A percentile compares a stretch with the other conserved stretches of the same genome.
phyloP scores from a whole-genome alignment of 768 basidiomycete species.

The Pisolithus albus region DNA sequence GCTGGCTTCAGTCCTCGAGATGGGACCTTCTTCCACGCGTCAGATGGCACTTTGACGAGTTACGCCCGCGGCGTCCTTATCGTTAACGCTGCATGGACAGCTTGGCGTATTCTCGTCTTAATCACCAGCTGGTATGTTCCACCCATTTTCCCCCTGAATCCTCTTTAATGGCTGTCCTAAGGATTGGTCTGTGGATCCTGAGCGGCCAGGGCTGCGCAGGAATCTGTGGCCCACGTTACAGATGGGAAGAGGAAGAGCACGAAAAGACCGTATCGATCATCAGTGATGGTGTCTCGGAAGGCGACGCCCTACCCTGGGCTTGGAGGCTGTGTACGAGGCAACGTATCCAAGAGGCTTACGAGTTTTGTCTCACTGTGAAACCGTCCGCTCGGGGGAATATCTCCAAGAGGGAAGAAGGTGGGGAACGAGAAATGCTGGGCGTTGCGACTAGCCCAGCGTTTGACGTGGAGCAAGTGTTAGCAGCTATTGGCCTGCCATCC shows the following conservation, averaged over 20 bases:
- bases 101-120: conserved; percentile 66
- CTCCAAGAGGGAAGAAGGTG: conserved; percentile 27
- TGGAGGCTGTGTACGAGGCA: conserved; percentile 70
- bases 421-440: conserved; percentile 16
- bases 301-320: conserved; percentile 60
- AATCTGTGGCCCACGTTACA: conserved; percentile 74
- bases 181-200: conserved; percentile 73
- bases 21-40: conserved; percentile 61
- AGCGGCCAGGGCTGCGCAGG: conserved; percentile 74
- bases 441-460: conserved; percentile 27
- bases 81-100: conserved; percentile 77
- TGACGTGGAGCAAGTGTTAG: conserved; percentile 55
- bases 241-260: conserved; percentile 76
- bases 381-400: conserved; percentile 30
- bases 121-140: conserved; percentile 54
- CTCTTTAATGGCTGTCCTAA: conserved; percentile 18
- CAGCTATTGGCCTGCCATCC: conserved; percentile 44
- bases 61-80: conserved; percentile 78
- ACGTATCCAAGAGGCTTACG: conserved; percentile 72
- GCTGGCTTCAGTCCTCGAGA: conserved; percentile 52
- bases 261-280: conserved; percentile 52
- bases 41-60: conserved; percentile 58
- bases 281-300: conserved; percentile 38
- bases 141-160: background rate
- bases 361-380: conserved; percentile 61